These are phyloP conservation scores for Macrotyloma uniflorum DNA, from an alignment of 306 rosid genomes.

Conservation along the genomic window DNA sequence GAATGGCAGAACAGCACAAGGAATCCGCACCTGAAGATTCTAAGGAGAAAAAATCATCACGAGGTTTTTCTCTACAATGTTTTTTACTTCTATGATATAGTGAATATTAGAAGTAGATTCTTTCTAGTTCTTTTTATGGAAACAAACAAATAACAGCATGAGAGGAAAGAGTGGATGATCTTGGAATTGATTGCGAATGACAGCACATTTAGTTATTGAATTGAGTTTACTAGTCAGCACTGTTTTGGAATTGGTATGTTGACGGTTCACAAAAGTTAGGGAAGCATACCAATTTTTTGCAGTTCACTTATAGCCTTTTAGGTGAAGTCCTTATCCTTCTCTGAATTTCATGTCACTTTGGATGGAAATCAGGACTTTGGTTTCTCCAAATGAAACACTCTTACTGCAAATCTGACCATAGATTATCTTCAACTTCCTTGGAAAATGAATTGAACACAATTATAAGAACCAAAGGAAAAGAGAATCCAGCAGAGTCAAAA, in stretches of 20 bases:
- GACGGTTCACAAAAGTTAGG: slow-evolving; percentile 13
- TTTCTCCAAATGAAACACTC: neutral
- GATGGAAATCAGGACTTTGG: neutral
- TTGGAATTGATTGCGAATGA: neutral
- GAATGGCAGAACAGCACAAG: slow-evolving; percentile 71
- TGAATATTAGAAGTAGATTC: slow-evolving; percentile 21
- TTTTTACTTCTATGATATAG: slow-evolving; percentile 27
- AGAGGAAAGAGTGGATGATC: slow-evolving; percentile 6
- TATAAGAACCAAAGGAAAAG: neutral
- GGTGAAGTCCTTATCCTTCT: slow-evolving; percentile 16
- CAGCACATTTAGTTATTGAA: neutral
- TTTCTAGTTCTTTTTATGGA: neutral
- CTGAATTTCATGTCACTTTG: neutral
- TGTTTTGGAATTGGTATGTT: slow-evolving; percentile 6
- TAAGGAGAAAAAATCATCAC: slow-evolving; percentile 53
- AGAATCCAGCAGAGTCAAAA: neutral
- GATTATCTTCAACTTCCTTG: neutral
- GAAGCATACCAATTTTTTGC: slow-evolving; percentile 4
- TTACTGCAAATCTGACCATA: neutral
- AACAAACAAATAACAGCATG: neutral
- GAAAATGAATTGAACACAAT: neutral
- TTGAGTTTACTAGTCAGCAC: neutral
- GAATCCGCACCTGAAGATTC: slow-evolving; percentile 56
- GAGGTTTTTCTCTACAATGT: slow-evolving; percentile 57
- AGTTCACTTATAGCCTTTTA: slow-evolving; percentile 2